These are phyloP conservation scores for Vickermania spadyakhi DNA, from an alignment of 208 protist genomes.

Conservation along the genomic window DNA sequence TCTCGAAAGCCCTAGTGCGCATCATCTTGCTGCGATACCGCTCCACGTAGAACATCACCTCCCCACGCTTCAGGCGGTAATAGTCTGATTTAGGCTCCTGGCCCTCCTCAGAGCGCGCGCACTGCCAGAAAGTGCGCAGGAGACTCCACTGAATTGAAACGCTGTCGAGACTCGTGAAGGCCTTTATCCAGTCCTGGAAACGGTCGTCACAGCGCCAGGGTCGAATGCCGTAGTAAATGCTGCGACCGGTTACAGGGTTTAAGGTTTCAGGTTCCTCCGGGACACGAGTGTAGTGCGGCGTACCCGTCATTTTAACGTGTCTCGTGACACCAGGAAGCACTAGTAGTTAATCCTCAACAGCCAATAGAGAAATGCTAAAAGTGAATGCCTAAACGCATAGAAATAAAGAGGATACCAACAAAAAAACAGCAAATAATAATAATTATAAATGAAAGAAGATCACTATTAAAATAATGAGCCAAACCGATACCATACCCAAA, in stretches of 20 bases:
- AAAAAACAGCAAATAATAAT: too few relatives aligned
- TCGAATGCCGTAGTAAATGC: slow-evolving; percentile 74
- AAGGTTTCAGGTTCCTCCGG: slow-evolving; percentile 45
- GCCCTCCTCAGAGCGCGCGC: slow-evolving; percentile 34
- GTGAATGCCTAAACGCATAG: too few relatives aligned
- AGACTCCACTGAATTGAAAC: slow-evolving; percentile 28
- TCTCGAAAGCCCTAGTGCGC: slow-evolving; percentile 47
- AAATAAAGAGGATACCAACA: too few relatives aligned
- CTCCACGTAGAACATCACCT: slow-evolving; percentile 82
- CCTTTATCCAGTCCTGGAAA: slow-evolving; percentile 70
- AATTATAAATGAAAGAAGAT: too few relatives aligned
- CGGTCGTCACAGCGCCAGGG: slow-evolving; percentile 80
- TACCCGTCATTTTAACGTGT: background rate
- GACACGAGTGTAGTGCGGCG: slow-evolving; percentile 60
- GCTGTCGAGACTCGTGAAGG: slow-evolving; percentile 41
- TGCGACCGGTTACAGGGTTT: slow-evolving; percentile 68
- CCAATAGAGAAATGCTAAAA: too few relatives aligned
- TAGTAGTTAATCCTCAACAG: too few relatives aligned
- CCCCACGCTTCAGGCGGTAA: slow-evolving; percentile 28
- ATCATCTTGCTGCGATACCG: slow-evolving; percentile 71
- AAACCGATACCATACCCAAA: too few relatives aligned
- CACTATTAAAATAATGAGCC: too few relatives aligned
- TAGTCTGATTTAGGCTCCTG: slow-evolving; percentile 62
- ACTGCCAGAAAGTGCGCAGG: slow-evolving; percentile 25
- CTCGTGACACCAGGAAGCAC: too few relatives aligned